Percentiles rank a stretch among this genome's conserved stretches.
Evolutionary conservation across 2,329 filamentous ascomycete genomes (phyloP).

Genomic region (Xylariaceae sp.): DNA sequence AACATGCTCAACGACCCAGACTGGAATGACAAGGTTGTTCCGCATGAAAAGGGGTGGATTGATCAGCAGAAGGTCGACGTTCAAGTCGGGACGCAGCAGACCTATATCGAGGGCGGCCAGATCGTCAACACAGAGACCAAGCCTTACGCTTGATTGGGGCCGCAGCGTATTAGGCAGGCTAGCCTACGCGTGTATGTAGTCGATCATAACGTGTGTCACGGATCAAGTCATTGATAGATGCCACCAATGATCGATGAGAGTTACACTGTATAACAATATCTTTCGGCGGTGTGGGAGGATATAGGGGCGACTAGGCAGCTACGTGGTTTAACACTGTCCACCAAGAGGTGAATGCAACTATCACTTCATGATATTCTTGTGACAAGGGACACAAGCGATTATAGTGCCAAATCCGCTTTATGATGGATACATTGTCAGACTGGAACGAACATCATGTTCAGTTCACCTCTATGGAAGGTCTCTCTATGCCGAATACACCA

Average conservation of each 20-base stretch:
- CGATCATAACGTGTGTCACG: background rate
- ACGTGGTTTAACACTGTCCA: no score
- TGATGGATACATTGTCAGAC: no score
- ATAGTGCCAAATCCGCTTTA: no score
- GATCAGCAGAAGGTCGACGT: constrained; percentile 8
- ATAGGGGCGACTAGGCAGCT: no score
- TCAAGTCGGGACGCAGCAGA: constrained; percentile 10
- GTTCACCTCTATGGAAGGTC: background rate
- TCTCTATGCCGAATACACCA: background rate
- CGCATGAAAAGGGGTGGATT: constrained; percentile 13
- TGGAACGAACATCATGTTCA: no score
- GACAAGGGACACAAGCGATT: no score
- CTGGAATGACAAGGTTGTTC: constrained; percentile 9
- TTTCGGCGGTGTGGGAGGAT: no score
- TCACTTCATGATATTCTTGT: no score
- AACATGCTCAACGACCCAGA: constrained; percentile 12
- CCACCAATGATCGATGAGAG: no score
- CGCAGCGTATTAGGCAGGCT: background rate
- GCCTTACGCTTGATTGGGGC: background rate
- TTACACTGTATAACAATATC: no score
- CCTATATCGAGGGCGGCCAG: constrained; percentile 10
- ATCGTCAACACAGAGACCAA: constrained; percentile 9
- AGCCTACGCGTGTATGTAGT: no score
- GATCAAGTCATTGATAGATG: background rate
- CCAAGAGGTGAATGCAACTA: no score